phyloP scores from a whole-genome alignment of 2,329 filamentous ascomycete genomes.

The Botryotinia narcissicola region DNA sequence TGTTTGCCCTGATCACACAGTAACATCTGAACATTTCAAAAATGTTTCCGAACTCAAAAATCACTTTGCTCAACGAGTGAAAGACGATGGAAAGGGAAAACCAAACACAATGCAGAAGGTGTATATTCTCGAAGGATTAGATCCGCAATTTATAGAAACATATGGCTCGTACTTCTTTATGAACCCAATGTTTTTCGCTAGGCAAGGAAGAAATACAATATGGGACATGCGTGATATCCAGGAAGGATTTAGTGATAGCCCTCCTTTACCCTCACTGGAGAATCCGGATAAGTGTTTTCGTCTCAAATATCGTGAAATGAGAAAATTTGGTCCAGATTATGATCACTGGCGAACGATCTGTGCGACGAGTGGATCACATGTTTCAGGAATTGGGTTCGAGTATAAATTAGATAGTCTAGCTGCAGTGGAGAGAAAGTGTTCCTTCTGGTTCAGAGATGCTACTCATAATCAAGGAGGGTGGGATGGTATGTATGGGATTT shows the following conservation, averaged over 20 bases:
- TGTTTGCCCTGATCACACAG: neutral
- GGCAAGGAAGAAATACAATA: slow-evolving; percentile 19
- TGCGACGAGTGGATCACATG: slow-evolving; percentile 17
- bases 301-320: slow-evolving; percentile 23
- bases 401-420: neutral
- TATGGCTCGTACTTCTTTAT: slow-evolving; percentile 20
- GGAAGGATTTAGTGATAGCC: slow-evolving; percentile 13
- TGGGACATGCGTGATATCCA: slow-evolving; percentile 3
- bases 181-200: slow-evolving; percentile 21
- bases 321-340: slow-evolving; percentile 16
- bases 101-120: slow-evolving; percentile 1
- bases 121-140: slow-evolving; percentile 21
- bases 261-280: slow-evolving; percentile 8
- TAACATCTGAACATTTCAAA: neutral
- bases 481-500: slow-evolving; percentile 2
- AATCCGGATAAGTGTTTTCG: slow-evolving; percentile 18
- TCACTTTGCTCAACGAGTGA: neutral
- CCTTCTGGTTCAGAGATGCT: slow-evolving; percentile 12
- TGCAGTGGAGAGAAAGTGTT: slow-evolving; percentile 13
- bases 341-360: slow-evolving; percentile 19
- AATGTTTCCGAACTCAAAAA: neutral
- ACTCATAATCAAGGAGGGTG: neutral
- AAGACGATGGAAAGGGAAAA: neutral
- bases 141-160: slow-evolving; percentile 18
- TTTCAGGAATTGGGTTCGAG: slow-evolving; percentile 16